A percentile compares a stretch with the other conserved stretches of the same genome.
These are phyloP conservation scores for Leccinum variicolor DNA, from an alignment of 768 basidiomycete genomes.

Conservation along the genomic window DNA sequence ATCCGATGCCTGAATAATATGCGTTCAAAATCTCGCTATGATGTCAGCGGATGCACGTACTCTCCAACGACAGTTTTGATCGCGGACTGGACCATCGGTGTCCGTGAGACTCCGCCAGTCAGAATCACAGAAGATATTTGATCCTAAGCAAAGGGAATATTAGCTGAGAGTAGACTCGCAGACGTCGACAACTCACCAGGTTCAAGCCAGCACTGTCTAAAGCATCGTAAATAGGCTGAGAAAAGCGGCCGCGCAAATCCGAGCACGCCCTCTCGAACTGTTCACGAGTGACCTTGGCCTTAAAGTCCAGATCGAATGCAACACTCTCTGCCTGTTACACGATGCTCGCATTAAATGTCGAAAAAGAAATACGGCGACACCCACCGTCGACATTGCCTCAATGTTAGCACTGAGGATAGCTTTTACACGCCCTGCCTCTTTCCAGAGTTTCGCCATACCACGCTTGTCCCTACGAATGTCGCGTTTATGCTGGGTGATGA, in stretches of 20 bases:
- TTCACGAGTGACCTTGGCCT: constrained; percentile 68
- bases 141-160: constrained; percentile 41
- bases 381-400: constrained; percentile 70
- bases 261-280: constrained; percentile 74
- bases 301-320: constrained; percentile 89
- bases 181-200: constrained; percentile 43
- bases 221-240: constrained; percentile 73
- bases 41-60: constrained; percentile 38
- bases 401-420: constrained; percentile 89
- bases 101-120: constrained; percentile 87
- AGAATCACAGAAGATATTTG: constrained; percentile 87
- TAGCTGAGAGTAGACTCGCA: background rate
- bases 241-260: constrained; percentile 61
- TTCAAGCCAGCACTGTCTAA: constrained; percentile 62
- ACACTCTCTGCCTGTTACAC: constrained; percentile 75
- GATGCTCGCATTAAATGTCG: background rate
- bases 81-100: constrained; percentile 88
- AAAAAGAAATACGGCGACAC: constrained; percentile 16
- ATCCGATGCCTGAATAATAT: constrained; percentile 61
- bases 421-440: constrained; percentile 91
- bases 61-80: constrained; percentile 76
- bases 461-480: constrained; percentile 71
- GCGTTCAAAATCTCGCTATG: background rate
- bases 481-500: constrained; percentile 66
- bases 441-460: constrained; percentile 92